Conservation (phyloP, 352 stramenopile species). For the Blastocystis sp. region DNA sequence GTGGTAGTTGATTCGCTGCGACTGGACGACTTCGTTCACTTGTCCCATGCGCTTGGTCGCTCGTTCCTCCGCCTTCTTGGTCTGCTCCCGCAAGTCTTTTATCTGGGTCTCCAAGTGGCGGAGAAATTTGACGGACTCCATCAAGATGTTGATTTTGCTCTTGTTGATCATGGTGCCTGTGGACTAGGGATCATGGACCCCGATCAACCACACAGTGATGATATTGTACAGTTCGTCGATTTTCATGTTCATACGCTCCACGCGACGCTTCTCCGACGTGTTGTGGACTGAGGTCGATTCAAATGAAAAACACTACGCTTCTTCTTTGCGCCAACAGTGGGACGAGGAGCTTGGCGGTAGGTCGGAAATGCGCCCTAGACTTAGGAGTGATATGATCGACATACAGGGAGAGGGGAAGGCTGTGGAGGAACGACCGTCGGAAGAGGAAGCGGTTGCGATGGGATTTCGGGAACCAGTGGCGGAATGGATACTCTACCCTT, state of each 20-base stretch:
- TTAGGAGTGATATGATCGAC: no score
- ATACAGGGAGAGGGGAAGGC: no score
- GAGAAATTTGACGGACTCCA: constrained; percentile 48
- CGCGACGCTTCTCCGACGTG: constrained; percentile 21
- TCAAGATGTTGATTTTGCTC: constrained; percentile 53
- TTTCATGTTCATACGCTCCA: constrained; percentile 41
- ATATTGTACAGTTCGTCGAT: constrained; percentile 53
- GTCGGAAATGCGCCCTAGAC: no score
- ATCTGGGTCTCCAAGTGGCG: constrained; percentile 36
- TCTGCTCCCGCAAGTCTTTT: not conserved
- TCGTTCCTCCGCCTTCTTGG: constrained; percentile 1
- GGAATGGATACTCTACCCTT: not conserved
- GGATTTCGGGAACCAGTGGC: no score
- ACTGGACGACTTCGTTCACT: constrained; percentile 29
- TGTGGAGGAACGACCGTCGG: no score
- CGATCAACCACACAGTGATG: not conserved
- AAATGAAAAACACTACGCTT: not conserved
- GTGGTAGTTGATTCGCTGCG: constrained; percentile 54
- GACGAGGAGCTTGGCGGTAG: no score
- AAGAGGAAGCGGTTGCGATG: no score
- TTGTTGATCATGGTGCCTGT: constrained; percentile 53
- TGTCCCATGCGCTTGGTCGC: constrained; percentile 22
- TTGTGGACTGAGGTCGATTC: constrained; percentile 27
- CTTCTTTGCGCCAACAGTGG: no score
- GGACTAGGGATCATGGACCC: not conserved